Conservation (phyloP, 305 asterid species). For the Plantago coronopus region DNA sequence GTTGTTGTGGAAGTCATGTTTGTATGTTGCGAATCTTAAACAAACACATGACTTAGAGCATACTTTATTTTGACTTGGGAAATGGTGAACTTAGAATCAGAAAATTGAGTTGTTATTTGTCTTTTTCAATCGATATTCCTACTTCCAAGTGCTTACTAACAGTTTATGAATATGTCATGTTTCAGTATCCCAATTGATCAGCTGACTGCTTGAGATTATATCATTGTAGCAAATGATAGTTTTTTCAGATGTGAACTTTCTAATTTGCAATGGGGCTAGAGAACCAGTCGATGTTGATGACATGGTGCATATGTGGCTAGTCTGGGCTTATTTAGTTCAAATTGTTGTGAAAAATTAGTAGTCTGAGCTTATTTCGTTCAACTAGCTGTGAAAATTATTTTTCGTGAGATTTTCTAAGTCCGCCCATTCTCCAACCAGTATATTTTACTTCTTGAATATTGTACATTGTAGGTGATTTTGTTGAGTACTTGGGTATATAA, state of each 20-base stretch:
- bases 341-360: background rate
- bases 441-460: no score
- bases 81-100: no score
- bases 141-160: background rate
- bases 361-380: background rate
- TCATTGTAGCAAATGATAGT: conserved; percentile 4
- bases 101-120: no score
- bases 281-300: background rate
- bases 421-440: no score
- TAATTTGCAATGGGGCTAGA: background rate
- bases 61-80: no score
- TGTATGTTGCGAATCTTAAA: background rate
- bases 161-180: no score
- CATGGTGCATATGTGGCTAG: background rate
- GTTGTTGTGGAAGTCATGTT: background rate
- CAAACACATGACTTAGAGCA: background rate
- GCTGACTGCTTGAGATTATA: background rate
- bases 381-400: background rate
- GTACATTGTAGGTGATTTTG: no score
- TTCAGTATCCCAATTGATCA: no score
- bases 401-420: background rate
- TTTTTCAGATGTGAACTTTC: background rate
- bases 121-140: background rate
- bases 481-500: no score
- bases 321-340: background rate